Percentiles rank a stretch among this genome's conserved stretches.
Conservation (phyloP, 305 asterid species). For the Fraxinus angustifolia region DNA sequence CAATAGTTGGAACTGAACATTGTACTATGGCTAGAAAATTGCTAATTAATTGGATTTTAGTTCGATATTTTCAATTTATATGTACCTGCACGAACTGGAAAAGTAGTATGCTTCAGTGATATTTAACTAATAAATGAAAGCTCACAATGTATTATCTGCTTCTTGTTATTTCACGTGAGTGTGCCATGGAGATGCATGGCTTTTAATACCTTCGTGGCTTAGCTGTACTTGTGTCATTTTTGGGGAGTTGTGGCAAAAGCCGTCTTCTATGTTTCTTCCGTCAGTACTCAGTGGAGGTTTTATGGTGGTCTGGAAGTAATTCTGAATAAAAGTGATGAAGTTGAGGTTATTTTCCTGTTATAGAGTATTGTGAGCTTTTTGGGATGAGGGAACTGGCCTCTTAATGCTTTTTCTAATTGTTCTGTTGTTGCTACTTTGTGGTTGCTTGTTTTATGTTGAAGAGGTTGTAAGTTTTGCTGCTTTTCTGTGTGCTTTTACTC, state of each 20-base stretch:
- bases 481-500: not conserved
- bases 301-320: not conserved
- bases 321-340: not conserved
- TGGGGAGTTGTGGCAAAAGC: not conserved
- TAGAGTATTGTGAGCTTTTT: not conserved
- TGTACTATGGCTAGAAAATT: not conserved
- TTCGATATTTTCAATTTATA: not conserved
- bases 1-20: not conserved
- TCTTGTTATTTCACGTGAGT: not conserved
- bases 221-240: not conserved
- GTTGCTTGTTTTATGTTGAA: not conserved
- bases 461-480: conserved; percentile 3
- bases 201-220: not conserved
- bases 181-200: not conserved
- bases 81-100: not conserved
- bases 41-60: not conserved
- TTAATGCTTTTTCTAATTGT: not conserved
- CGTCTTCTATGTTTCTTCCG: not conserved
- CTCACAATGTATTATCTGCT: not conserved
- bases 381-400: not conserved
- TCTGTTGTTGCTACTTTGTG: not conserved
- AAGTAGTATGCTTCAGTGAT: not conserved
- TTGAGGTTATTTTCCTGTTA: not conserved
- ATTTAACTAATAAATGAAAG: not conserved
- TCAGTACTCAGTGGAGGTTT: not conserved